Base-by-base conservation (phyloP, 352 stramenopile species). In the Saprolegnia diclina region DNA sequence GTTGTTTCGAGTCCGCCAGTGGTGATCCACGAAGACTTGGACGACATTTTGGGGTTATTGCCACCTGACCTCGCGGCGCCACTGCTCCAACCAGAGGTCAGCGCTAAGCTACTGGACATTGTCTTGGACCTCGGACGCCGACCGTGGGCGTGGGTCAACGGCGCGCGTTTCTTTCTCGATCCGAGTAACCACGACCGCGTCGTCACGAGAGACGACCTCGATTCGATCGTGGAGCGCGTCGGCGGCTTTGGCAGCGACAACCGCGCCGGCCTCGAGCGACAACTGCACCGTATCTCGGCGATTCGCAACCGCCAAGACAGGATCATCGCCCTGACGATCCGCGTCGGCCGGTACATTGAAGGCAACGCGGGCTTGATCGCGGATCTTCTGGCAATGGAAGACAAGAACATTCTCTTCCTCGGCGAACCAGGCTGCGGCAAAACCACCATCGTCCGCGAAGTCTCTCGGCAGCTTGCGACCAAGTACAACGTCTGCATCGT, bases 371-470 rank as follows among this genome's bases (percentile, higher is more conserved):
- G 76, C 38, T 73, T 92, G 10, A 64, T 96, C 37, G 72, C 77
- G 10, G 87, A 95, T 67, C 40, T 96, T 46, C 56, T 96, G 37
- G 42, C 89, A 19, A 22, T 65, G 19, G 64, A 57, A 18, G 74
- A 90, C n/a, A 67, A 67, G 0, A 59, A 69, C 50, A 90, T 93
- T n/a, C n/a, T n/a, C n/a, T n/a, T n/a, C n/a, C n/a, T n/a, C n/a
- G n/a, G n/a, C n/a, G n/a, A n/a, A n/a, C 75, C 80, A 0, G 81
- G 85, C 4, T 84, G 71, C 19, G 89, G 88, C 13, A 96, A 96
- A 65, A 95, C 88, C n/a, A 95, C 87, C 5, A 72, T 96, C 4
- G 87, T 97, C 38, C 78, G 87, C 66, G 87, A 96, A 54, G 79
- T 91, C n/a, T 80, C 86, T 9, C 71, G 83, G 2, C 80, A 76